Evolutionary conservation across 2,329 filamentous ascomycete species (phyloP), one percentile per base, ranked within the genome.

Genomic region (Aureobasidium pullulans): DNA sequence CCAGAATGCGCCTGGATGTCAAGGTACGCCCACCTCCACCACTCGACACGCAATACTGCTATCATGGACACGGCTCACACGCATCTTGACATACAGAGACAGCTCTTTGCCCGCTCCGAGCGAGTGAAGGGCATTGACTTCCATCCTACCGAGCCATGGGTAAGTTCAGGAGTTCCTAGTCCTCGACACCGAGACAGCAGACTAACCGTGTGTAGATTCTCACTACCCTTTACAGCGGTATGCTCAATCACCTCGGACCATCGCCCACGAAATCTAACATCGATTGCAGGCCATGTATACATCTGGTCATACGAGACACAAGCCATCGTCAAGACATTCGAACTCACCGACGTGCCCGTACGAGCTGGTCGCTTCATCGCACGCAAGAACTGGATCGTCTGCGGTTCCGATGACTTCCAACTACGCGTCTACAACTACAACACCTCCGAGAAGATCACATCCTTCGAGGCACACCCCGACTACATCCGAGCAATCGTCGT

Each of bases 291-390:
- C 75, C 93, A 97, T 80, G 94, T 96, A 73, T 95, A 97, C 79
- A 97, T 99, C 73, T 97, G 94, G 92, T 96, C 93, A 36, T 96
- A 96, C 76, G 93, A 96, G 77, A 95, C 91, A 54, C 91, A 96
- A 74, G 62, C 52, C 64, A 92, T 97, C 64, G 90, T 99, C 77
- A 97, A 97, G 81, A 96, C 93, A 4, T 99, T 99, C 75, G 94
- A 99, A 79, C 86, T 97, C 66, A 96, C 93, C 72, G 94, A 99
- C 81, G 94, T 99, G 53, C 94, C 94, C 65, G 93, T 99, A 61
- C 89, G 94, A 75, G 94, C 94, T 63, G 94, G 94, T 70, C 89
- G 94, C 68, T 99, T 99, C 75, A 85, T 99, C 71, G 90, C 94
- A 66, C 85, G 94, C 69, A 99, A 99, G 85, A 99, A 97, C 77